Evolutionary conservation across 345 rosid genomes (phyloP), one percentile per base, ranked within the genome.

Genomic region (Acer saccharum): DNA sequence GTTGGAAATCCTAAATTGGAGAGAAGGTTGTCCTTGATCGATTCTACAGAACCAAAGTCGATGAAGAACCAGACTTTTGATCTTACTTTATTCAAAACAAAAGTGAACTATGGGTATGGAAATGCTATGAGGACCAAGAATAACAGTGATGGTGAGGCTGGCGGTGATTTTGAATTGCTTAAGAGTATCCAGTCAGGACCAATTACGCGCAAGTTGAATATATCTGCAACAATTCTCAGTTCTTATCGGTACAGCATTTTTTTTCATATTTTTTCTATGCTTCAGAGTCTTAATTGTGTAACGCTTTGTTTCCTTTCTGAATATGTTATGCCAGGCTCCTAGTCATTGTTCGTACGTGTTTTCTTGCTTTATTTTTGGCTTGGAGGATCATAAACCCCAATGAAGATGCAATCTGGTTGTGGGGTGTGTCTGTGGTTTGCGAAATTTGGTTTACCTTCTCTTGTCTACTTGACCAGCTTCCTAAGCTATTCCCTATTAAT

Each of bases 321-420:
- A n/a, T n/a, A n/a, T n/a, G n/a, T n/a, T n/a, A n/a, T 75, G 58
- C 41, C 81, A 83, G 86, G 81, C 73, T 80, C 41, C 71, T 83
- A 8, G 78, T 83, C 64, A 52, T 78, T 23, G 39, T 83, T 48
- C 75, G 86, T 44, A 69, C 66, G 23, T 39, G 76, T 65, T 71
- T 55, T 65, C 81, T 83, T 54, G 77, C 43, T 20, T 68, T 83
- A 64, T 77, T 70, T 44, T 57, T 80, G 75, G 71, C 52, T 8
- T 83, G 83, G 86, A 75, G 83, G 74, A 62, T 83, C 32, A 77
- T 70, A 50, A 80, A 83, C 23, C 81, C 79, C 7, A 83, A 80
- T 44, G 55, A 75, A 20, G 81, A 83, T 14, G 86, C 83, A 57
- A 83, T 74, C 62, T 83, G 86, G 86, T 48, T 83, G 35, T 83